Conservation (phyloP, 352 stramenopile species). For the Globisporangium okanoganense region DNA sequence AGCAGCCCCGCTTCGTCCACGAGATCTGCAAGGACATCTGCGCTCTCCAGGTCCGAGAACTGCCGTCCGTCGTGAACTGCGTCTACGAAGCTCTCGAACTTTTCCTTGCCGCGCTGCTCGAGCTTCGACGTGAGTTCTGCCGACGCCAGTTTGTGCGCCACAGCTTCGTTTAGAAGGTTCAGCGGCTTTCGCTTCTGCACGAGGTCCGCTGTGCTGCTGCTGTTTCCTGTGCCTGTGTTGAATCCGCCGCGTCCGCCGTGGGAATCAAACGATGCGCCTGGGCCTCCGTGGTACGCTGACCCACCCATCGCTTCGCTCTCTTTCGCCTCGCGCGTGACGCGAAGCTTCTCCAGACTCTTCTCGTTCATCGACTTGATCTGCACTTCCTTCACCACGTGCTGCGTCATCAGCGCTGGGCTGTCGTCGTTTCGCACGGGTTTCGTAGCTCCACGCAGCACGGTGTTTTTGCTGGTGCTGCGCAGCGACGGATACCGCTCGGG, state of each 20-base stretch:
- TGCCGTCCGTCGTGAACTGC: conserved; percentile 33
- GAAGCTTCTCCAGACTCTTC: conserved; percentile 80
- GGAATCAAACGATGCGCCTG: conserved; percentile 29
- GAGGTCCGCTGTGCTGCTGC: conserved; percentile 30
- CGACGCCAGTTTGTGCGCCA: conserved; percentile 31
- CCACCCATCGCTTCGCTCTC: conserved; percentile 35
- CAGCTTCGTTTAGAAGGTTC: conserved; percentile 59
- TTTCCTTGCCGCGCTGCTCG: conserved; percentile 46
- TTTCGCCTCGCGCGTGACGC: conserved; percentile 66
- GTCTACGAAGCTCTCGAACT: conserved; percentile 70
- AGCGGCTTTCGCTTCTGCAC: conserved; percentile 51
- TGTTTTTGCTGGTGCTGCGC: conserved; percentile 55
- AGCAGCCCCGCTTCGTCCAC: conserved; percentile 54
- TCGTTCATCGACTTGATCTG: conserved; percentile 89
- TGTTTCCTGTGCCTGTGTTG: conserved; percentile 12
- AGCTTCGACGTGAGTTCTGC: conserved; percentile 21
- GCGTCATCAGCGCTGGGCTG: conserved; percentile 46
- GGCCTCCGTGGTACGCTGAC: conserved; percentile 16
- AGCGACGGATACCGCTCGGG: conserved; percentile 65
- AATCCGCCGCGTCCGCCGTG: conserved; percentile 15
- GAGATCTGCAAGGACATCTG: conserved; percentile 33
- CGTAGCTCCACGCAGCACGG: conserved; percentile 51
- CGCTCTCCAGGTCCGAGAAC: conserved; percentile 34
- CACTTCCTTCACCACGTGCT: conserved; percentile 85
- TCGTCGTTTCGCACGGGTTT: conserved; percentile 72